These are phyloP conservation scores for Talaromyces borbonicus DNA, from an alignment of 495 filamentous ascomycete species.

Conservation along the genomic window DNA sequence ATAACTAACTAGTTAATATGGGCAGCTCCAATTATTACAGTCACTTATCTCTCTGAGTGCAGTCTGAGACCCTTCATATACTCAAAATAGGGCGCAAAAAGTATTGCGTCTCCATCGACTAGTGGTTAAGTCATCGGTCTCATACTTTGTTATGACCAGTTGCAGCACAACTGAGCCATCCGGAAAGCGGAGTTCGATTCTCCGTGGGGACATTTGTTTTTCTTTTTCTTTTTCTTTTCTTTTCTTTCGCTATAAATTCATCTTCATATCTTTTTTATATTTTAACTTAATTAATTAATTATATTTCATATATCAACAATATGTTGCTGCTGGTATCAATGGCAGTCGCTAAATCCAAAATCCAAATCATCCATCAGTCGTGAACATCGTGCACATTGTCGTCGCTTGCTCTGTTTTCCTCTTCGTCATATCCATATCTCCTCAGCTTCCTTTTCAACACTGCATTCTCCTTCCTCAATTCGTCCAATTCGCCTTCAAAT, in stretches of 20 bases:
- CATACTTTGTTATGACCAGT: neutral
- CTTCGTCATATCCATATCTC: conserved; percentile 1
- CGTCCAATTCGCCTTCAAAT: conserved; percentile 28
- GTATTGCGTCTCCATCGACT: neutral
- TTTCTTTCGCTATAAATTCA: no score
- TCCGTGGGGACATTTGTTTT: neutral
- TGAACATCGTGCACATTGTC: no score
- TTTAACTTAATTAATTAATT: neutral
- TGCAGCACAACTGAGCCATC: neutral
- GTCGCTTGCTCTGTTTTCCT: no score
- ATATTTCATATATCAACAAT: no score
- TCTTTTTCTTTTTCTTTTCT: neutral
- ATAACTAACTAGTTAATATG: no score
- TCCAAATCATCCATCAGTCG: no score
- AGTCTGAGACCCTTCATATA: no score
- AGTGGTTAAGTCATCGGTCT: neutral
- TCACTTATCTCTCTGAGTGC: no score
- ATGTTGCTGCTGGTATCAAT: neutral
- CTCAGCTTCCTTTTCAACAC: conserved; percentile 29
- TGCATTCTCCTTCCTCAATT: conserved; percentile 36
- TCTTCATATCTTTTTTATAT: no score
- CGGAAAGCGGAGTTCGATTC: neutral
- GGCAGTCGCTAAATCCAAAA: no score
- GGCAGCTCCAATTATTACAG: no score
- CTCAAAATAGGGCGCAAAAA: no score